Conservation (phyloP, 371 early-diverging fungal species). For the Mortierella sp. region DNA sequence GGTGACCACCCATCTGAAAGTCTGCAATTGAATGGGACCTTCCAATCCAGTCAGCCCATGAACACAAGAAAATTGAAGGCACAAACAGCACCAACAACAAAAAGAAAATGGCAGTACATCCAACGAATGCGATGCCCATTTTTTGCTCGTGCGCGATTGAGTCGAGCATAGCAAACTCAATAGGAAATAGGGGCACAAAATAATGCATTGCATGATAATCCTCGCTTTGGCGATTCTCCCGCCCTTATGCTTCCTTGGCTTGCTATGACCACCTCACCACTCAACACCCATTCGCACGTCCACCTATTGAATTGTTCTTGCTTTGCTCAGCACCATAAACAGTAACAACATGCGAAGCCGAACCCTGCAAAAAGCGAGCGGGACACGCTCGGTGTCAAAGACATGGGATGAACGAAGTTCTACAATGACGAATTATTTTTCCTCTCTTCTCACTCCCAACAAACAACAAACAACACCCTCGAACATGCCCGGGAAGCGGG, state of each 20-base stretch:
- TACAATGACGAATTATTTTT: slow-evolving; percentile 9
- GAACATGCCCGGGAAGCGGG: not conserved
- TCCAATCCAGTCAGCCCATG: slow-evolving; percentile 3
- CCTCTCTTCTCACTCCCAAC: slow-evolving; percentile 5
- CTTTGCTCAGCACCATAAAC: not conserved
- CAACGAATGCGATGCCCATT: not conserved
- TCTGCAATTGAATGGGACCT: not conserved
- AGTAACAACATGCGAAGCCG: not conserved
- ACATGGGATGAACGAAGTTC: slow-evolving; percentile 13
- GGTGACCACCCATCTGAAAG: not conserved
- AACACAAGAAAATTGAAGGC: not conserved
- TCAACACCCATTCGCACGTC: not conserved
- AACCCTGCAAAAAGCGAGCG: not conserved
- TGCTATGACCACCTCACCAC: slow-evolving; percentile 1
- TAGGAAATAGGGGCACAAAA: slow-evolving; percentile 10
- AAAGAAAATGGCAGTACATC: not conserved
- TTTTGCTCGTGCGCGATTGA: slow-evolving; percentile 13
- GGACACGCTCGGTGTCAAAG: no score
- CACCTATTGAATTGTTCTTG: not conserved
- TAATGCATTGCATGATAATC: slow-evolving; percentile 8
- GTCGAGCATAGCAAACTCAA: slow-evolving; percentile 15
- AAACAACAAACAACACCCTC: not conserved
- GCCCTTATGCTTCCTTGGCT: not conserved
- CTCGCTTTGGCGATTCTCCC: slow-evolving; percentile 1
- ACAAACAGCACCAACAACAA: not conserved